phyloP scores from a whole-genome alignment of 106 monocot species.

The Posidonia australis region DNA sequence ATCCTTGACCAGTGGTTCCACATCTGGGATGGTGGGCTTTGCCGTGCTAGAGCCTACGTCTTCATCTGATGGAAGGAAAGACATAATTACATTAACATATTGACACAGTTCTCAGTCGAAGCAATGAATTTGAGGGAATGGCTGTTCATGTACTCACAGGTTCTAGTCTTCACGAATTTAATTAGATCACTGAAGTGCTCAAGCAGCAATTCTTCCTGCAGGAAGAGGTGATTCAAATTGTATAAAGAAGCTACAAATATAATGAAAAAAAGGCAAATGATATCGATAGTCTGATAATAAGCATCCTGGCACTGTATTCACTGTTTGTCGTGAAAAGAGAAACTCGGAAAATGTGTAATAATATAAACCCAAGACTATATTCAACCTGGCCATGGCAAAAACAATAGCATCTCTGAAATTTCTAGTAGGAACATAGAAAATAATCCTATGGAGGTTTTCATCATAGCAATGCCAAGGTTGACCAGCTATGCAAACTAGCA shows the following conservation, averaged over 20 bases:
- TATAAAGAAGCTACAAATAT: neutral
- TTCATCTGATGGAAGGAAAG: constrained; percentile 42
- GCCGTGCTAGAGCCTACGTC: constrained; percentile 35
- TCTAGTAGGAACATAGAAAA: too few species aligned
- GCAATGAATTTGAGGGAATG: neutral
- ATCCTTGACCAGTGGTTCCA: constrained; percentile 75
- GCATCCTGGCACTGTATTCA: too few species aligned
- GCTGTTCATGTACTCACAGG: constrained; percentile 43
- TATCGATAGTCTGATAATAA: too few species aligned
- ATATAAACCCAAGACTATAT: too few species aligned
- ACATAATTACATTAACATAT: neutral
- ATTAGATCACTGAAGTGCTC: constrained; percentile 91
- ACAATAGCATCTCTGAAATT: too few species aligned
- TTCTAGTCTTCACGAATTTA: constrained; percentile 74
- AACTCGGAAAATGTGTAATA: too few species aligned
- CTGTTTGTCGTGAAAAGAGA: too few species aligned
- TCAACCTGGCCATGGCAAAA: too few species aligned
- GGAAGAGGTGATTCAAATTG: neutral
- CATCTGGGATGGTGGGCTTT: constrained; percentile 45
- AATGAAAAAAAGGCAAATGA: too few species aligned
- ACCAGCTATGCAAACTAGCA: too few species aligned
- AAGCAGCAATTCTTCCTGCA: constrained; percentile 86
- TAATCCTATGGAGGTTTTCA: too few species aligned
- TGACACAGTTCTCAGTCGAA: neutral
- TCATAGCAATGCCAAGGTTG: too few species aligned